Evolutionary conservation across 352 stramenopile genomes (phyloP), one percentile per base, ranked within the genome.

Genomic region (Phytophthora podocarpi): DNA sequence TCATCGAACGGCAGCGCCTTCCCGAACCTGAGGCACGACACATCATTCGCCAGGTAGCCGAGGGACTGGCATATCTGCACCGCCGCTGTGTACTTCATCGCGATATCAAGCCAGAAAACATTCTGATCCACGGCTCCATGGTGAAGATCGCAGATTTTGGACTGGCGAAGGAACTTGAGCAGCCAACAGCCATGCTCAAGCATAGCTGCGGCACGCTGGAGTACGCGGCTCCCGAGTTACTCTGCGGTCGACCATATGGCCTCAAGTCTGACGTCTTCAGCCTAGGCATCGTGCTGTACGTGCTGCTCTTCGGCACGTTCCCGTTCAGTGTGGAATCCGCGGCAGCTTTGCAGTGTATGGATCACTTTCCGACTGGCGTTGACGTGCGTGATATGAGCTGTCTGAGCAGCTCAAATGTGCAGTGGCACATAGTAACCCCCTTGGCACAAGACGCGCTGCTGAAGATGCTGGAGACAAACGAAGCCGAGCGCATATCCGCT

Each of bases 321-420:
- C 85, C 85, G 7, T 92, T 94, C 59, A 91, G 72, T 21, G 80
- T 90, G 39, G 79, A 90, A 43, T 91, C 82, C 13, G 81, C 85
- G 5, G 76, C 80, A 2, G 72, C 76, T 16, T 72, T 94, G 16
- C 79, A 91, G 45, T 64, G 68, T 21, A 80, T 90, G 67, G 67
- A 91, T 20, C 77, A 72, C 15, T 90, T 92, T 39, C 70, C 80
- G 1, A 65, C 72, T 24, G 76, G 68, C n/a, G 63, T 85, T 0
- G 85, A 94, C 54, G 73, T 91, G 20, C 82, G 82, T 10, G 82
- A 94, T 67, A 92, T 94, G 85, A 90, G 82, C 51, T 94, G 85
- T 35, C 58, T 94, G 16, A 74, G 70, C 43, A 66, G 34, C 3
- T 74, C 74, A 16, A 92, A 89, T 26, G 53, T 73, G 1, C 76